Conservation (phyloP, 768 basidiomycete genomes). For the Pulveroboletus ravenelii region DNA sequence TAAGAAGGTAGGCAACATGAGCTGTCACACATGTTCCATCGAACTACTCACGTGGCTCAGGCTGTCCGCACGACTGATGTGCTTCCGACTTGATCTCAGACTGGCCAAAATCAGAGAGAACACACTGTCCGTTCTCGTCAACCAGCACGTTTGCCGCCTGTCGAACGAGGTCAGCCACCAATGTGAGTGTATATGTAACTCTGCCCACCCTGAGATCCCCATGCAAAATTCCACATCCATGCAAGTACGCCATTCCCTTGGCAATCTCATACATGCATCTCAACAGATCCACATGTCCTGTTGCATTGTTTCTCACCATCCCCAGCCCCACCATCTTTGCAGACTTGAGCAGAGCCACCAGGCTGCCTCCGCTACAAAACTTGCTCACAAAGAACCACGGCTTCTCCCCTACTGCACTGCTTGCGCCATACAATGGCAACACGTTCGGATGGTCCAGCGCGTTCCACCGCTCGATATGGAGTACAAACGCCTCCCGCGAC, state of each 20-base stretch:
- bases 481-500: slow-evolving; percentile 59
- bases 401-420: slow-evolving; percentile 59
- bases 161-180: neutral
- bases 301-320: neutral
- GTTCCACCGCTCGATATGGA: slow-evolving; percentile 72
- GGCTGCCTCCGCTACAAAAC: slow-evolving; percentile 60
- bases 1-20: slow-evolving; percentile 29
- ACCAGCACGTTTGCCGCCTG: slow-evolving; percentile 76
- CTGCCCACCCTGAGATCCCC: slow-evolving; percentile 71
- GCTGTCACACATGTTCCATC: neutral
- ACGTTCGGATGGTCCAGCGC: slow-evolving; percentile 64
- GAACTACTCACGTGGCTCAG: slow-evolving; percentile 37
- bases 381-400: slow-evolving; percentile 81
- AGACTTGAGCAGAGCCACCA: slow-evolving; percentile 53
- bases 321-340: slow-evolving; percentile 1
- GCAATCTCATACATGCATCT: slow-evolving; percentile 71
- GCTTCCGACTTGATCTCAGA: slow-evolving; percentile 75
- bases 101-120: slow-evolving; percentile 82
- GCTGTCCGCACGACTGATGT: slow-evolving; percentile 51
- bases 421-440: slow-evolving; percentile 72
- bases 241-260: slow-evolving; percentile 78
- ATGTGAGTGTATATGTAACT: neutral
- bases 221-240: slow-evolving; percentile 62
- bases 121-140: slow-evolving; percentile 57
- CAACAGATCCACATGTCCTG: slow-evolving; percentile 37